Conservation (phyloP, 352 stramenopile species). For the Globisporangium orthogonon region DNA sequence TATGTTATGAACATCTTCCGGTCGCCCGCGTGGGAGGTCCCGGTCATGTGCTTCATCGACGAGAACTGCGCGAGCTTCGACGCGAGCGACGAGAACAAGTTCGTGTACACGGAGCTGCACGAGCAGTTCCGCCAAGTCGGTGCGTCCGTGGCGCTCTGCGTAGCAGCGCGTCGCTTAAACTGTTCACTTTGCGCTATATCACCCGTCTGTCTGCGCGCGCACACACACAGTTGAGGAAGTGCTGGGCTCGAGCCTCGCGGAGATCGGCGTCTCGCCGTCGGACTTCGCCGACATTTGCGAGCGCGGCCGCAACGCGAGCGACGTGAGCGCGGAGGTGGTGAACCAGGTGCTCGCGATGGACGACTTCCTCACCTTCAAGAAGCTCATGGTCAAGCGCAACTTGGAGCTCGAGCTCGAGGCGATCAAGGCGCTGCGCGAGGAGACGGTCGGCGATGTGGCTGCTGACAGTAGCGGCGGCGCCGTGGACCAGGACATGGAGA, state of each 20-base stretch:
- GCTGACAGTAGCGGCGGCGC: background rate
- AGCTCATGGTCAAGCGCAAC: constrained; percentile 91
- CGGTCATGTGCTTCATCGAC: constrained; percentile 88
- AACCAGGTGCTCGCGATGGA: constrained; percentile 87
- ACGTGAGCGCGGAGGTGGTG: constrained; percentile 73
- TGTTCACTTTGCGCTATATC: too few relatives aligned
- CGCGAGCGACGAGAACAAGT: constrained; percentile 88
- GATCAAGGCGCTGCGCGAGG: constrained; percentile 71
- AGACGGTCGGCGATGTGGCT: constrained; percentile 27
- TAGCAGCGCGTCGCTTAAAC: too few relatives aligned
- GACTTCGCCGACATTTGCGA: constrained; percentile 84
- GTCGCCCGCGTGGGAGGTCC: constrained; percentile 82
- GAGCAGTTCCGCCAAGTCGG: constrained; percentile 68
- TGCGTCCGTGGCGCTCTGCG: constrained; percentile 1
- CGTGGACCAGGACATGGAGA: constrained; percentile 40
- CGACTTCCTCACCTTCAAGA: constrained; percentile 91
- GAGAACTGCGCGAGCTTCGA: constrained; percentile 87
- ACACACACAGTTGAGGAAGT: constrained; percentile 53
- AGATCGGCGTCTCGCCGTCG: constrained; percentile 79
- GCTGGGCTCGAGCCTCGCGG: constrained; percentile 68
- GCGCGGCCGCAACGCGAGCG: constrained; percentile 44
- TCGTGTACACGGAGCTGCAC: constrained; percentile 84
- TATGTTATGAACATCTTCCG: constrained; percentile 86
- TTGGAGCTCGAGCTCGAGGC: constrained; percentile 88
- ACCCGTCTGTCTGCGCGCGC: background rate